Percentiles rank a stretch among this genome's conserved stretches.
Evolutionary conservation across 306 rosid genomes (phyloP).

Genomic region (Myrica gale): DNA sequence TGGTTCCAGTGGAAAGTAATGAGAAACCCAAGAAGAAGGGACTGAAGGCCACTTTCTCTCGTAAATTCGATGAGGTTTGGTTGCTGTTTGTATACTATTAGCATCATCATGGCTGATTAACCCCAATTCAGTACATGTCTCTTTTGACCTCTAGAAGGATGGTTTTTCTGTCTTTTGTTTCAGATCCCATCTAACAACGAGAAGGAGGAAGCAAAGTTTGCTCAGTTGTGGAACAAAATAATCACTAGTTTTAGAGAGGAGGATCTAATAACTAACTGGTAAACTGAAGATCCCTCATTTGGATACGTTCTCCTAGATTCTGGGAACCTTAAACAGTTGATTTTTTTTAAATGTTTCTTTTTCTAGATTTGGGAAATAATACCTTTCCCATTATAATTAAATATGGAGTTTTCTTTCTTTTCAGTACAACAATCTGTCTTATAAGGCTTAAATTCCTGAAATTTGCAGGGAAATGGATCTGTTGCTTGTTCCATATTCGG

Average conservation of each 20-base stretch:
- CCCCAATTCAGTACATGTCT: conserved; percentile 2
- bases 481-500: conserved; percentile 84
- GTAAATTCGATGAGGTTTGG: conserved; percentile 74
- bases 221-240: conserved; percentile 91
- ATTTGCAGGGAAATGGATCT: conserved; percentile 84
- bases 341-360: conserved; percentile 14
- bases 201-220: conserved; percentile 78
- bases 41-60: conserved; percentile 57
- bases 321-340: conserved; percentile 4
- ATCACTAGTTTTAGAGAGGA: conserved; percentile 88
- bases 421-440: background rate
- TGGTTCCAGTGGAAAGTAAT: conserved; percentile 62
- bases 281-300: conserved; percentile 19
- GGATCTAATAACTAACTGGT: conserved; percentile 85
- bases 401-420: background rate
- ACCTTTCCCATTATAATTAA: background rate
- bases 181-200: conserved; percentile 62
- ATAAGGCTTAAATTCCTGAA: conserved; percentile 23
- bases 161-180: conserved; percentile 28
- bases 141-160: background rate
- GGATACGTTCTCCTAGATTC: conserved; percentile 19
- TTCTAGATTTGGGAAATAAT: background rate
- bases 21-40: conserved; percentile 55
- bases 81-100: conserved; percentile 26
- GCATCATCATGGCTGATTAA: conserved; percentile 15